Evolutionary conservation across 352 stramenopile species (phyloP).

Genomic region (Pythium guiyangense): DNA sequence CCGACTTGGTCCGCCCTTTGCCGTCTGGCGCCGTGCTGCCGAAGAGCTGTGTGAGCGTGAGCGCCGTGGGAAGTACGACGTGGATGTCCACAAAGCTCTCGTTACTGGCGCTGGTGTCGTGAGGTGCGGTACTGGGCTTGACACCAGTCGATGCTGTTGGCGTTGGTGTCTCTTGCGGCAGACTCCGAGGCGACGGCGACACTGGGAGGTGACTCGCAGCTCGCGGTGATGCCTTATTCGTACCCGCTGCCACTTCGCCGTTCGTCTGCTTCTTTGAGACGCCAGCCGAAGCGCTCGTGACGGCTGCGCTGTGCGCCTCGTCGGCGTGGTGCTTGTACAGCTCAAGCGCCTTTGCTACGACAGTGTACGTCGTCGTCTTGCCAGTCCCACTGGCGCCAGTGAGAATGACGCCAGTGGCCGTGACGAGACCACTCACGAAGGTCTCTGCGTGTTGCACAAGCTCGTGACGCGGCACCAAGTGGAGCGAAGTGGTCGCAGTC

Average conservation of each 20-base stretch:
- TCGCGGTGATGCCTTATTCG: not conserved
- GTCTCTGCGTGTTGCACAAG: constrained; percentile 14
- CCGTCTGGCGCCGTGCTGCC: constrained; percentile 29
- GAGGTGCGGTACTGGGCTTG: not conserved
- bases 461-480: constrained; percentile 20
- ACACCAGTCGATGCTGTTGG: not conserved
- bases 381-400: constrained; percentile 22
- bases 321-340: constrained; percentile 10
- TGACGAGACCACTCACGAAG: constrained; percentile 4
- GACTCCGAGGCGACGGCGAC: not conserved
- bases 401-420: constrained; percentile 20
- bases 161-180: not conserved
- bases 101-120: not conserved
- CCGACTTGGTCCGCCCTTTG: constrained; percentile 26
- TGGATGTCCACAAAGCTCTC: constrained; percentile 6
- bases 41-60: constrained; percentile 46
- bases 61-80: constrained; percentile 30
- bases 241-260: too few relatives aligned
- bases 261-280: too few relatives aligned
- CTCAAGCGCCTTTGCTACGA: constrained; percentile 25
- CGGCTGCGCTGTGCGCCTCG: too few relatives aligned
- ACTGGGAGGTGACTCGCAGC: not conserved
- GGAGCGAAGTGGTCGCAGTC: not conserved
- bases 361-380: constrained; percentile 31
- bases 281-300: too few relatives aligned